These are phyloP conservation scores for Arachis hypogaea DNA, from an alignment of 306 rosid species.

Conservation along the genomic window DNA sequence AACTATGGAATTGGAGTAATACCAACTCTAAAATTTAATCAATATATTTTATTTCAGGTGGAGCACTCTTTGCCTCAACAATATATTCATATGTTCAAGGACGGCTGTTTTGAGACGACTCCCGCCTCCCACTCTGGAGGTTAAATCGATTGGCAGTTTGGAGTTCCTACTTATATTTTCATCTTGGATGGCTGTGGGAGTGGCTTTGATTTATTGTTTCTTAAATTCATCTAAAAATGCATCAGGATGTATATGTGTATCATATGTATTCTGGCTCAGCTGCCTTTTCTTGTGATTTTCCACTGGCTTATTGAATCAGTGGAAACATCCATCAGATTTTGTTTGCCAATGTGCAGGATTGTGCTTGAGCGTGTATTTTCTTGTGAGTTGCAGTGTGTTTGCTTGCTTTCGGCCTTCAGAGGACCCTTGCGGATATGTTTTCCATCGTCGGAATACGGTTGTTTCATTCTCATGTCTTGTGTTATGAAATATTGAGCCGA, in stretches of 20 bases:
- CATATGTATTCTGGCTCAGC: slow-evolving; percentile 25
- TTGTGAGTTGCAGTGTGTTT: slow-evolving; percentile 26
- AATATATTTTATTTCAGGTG: slow-evolving; percentile 56
- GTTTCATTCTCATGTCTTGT: slow-evolving; percentile 13
- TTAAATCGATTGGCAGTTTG: slow-evolving; percentile 51
- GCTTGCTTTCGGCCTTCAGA: slow-evolving; percentile 32
- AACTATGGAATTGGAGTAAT: slow-evolving; percentile 12
- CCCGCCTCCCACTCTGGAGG: slow-evolving; percentile 98
- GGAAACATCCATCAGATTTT: slow-evolving; percentile 41
- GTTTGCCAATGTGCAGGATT: slow-evolving; percentile 38
- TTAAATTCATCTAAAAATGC: slow-evolving; percentile 50
- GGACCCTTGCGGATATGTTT: slow-evolving; percentile 30
- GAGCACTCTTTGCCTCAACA: slow-evolving; percentile 99
- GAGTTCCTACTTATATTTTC: slow-evolving; percentile 32
- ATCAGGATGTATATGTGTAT: slow-evolving; percentile 39
- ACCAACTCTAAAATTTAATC: slow-evolving; percentile 23
- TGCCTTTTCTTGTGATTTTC: slow-evolving; percentile 41
- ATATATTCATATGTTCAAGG: slow-evolving; percentile 69
- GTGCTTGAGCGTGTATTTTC: slow-evolving; percentile 39
- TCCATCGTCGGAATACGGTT: neutral
- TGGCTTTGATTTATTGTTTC: slow-evolving; percentile 48
- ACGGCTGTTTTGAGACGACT: slow-evolving; percentile 84
- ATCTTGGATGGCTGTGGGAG: slow-evolving; percentile 47
- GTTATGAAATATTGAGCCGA: neutral
- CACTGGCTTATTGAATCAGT: slow-evolving; percentile 41